Percentiles rank a stretch among this genome's conserved stretches.
phyloP scores from a whole-genome alignment of 2,329 filamentous ascomycete genomes.

The Colletotrichum gigasporum region DNA sequence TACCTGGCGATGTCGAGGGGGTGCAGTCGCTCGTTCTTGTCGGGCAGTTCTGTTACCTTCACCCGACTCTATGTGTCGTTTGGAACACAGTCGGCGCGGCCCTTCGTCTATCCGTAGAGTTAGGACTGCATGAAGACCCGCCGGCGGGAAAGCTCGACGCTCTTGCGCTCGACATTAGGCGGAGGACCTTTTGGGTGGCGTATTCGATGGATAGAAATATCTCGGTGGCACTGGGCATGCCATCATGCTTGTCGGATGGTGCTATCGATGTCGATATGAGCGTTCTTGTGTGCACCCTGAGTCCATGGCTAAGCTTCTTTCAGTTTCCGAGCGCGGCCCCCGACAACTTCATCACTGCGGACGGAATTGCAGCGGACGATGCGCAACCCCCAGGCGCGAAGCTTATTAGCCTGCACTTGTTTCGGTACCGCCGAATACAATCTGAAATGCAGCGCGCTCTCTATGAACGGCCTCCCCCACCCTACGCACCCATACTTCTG shows the following conservation, averaged over 20 bases:
- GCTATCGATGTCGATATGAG: neutral
- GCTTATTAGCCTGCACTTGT: neutral
- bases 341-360: neutral
- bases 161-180: neutral
- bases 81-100: constrained; percentile 1
- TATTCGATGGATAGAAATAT: neutral
- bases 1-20: neutral
- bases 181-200: neutral
- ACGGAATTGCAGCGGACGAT: neutral
- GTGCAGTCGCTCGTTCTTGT: neutral
- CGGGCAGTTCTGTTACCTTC: neutral
- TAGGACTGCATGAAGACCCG: neutral
- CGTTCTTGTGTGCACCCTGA: too few relatives aligned
- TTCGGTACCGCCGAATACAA: neutral
- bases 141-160: neutral
- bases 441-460: neutral
- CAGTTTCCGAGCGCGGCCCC: neutral
- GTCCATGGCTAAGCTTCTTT: too few relatives aligned
- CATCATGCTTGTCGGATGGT: neutral
- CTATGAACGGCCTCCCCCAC: neutral
- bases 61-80: neutral
- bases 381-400: neutral
- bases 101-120: neutral
- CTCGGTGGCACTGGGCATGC: neutral
- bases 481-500: neutral